phyloP scores from a whole-genome alignment of 1,139 yeast species.

The Kurtzmaniella quercitrusa region DNA sequence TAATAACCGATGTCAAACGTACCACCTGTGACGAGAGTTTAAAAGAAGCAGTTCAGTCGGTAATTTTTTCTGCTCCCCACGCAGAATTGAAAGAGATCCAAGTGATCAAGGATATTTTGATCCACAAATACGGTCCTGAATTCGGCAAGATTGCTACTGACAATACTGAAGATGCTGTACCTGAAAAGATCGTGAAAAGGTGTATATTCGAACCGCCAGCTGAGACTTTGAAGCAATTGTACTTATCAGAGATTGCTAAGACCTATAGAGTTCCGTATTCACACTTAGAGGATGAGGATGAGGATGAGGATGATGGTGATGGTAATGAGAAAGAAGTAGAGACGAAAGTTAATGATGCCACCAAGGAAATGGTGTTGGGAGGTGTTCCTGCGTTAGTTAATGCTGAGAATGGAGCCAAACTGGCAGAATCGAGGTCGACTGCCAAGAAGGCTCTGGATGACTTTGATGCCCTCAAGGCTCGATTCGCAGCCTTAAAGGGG shows the following conservation, averaged over 20 bases:
- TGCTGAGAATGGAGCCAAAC: conserved; percentile 11
- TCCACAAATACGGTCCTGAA: conserved; percentile 58
- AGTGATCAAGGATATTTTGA: conserved; percentile 57
- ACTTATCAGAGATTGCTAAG: conserved; percentile 74
- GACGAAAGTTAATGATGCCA: conserved; percentile 24
- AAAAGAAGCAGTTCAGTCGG: conserved; percentile 68
- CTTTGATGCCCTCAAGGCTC: conserved; percentile 39
- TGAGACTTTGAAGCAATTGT: conserved; percentile 60
- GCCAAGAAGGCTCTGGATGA: conserved; percentile 21
- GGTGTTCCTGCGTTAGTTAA: conserved; percentile 7
- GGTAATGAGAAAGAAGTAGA: too few species aligned
- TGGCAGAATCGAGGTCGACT: conserved; percentile 9
- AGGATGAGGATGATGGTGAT: too few species aligned
- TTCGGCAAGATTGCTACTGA: conserved; percentile 62
- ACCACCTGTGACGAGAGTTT: conserved; percentile 57
- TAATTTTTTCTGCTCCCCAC: conserved; percentile 67
- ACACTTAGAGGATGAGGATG: conserved; percentile 31
- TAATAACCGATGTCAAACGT: conserved; percentile 40
- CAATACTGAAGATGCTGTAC: conserved; percentile 50
- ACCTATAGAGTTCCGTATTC: conserved; percentile 78
- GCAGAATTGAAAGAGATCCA: conserved; percentile 74
- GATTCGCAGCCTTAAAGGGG: conserved; percentile 45
- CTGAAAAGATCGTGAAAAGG: conserved; percentile 60
- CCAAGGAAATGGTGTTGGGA: conserved; percentile 12
- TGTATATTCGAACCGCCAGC: conserved; percentile 69